Evolutionary conservation across 192 early-diverging fungal species (phyloP).

Genomic region (Kappamyces sp.): DNA sequence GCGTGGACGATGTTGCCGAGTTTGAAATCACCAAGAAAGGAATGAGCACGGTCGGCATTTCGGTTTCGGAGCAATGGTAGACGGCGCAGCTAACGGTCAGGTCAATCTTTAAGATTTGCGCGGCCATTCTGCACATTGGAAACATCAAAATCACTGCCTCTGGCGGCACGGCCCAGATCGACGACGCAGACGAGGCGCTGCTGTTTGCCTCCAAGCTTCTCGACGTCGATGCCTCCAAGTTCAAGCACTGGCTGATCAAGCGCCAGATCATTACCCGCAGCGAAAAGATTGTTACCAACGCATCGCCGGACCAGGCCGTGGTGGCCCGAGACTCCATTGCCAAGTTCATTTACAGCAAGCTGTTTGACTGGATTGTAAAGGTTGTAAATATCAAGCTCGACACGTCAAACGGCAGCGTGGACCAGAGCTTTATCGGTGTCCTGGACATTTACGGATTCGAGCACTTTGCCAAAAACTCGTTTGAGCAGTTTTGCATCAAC

Average conservation of each 20-base stretch:
- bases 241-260: constrained; percentile 72
- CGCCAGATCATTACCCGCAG: constrained; percentile 60
- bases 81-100: not conserved
- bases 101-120: constrained; percentile 17
- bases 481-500: constrained; percentile 71
- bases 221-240: constrained; percentile 9
- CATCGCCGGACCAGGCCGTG: constrained; percentile 25
- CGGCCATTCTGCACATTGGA: constrained; percentile 85
- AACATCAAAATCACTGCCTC: constrained; percentile 49
- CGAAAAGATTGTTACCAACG: not conserved
- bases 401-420: constrained; percentile 31
- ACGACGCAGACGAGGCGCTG: constrained; percentile 16
- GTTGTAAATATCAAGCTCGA: constrained; percentile 68
- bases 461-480: constrained; percentile 85
- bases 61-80: constrained; percentile 64
- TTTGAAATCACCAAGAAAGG: constrained; percentile 73
- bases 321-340: constrained; percentile 75
- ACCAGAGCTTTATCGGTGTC: constrained; percentile 73
- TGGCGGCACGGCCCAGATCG: not conserved
- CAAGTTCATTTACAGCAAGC: constrained; percentile 77
- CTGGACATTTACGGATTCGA: constrained; percentile 91
- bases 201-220: constrained; percentile 7
- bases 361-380: constrained; percentile 87
- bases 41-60: constrained; percentile 72
- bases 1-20: constrained; percentile 79